These are phyloP conservation scores for Monilinia polystroma DNA, from an alignment of 2,329 filamentous ascomycete species.

Conservation along the genomic window DNA sequence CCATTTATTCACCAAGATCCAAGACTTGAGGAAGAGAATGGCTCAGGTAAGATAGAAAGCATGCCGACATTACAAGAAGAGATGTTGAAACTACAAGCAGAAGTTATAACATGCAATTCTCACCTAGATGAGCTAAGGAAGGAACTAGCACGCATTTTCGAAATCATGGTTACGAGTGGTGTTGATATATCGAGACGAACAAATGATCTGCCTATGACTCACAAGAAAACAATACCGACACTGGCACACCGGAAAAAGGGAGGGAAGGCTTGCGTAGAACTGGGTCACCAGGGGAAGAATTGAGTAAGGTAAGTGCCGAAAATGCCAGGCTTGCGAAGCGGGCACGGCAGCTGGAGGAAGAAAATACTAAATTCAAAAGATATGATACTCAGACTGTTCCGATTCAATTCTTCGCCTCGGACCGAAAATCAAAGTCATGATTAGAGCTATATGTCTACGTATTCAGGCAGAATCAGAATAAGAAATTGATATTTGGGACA, in stretches of 20 bases:
- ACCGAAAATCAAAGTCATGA: too few species aligned
- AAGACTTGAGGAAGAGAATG: neutral
- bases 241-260: neutral
- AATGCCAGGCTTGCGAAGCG: neutral
- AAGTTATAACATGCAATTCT: neutral
- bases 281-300: neutral
- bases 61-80: neutral
- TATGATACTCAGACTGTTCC: neutral
- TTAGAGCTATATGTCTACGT: too few species aligned
- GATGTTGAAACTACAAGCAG: neutral
- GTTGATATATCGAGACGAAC: neutral
- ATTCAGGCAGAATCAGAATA: neutral
- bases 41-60: neutral
- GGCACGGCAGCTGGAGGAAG: neutral
- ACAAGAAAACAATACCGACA: neutral
- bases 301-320: neutral
- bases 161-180: neutral
- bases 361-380: neutral
- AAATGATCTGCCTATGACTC: neutral
- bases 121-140: neutral
- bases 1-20: neutral
- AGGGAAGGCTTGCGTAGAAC: rapidly evolving
- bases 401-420: neutral
- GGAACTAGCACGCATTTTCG: neutral
- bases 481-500: neutral